Evolutionary conservation across 352 stramenopile species (phyloP), one percentile per base, ranked within the genome.

Genomic region (Phytophthora syringae): DNA sequence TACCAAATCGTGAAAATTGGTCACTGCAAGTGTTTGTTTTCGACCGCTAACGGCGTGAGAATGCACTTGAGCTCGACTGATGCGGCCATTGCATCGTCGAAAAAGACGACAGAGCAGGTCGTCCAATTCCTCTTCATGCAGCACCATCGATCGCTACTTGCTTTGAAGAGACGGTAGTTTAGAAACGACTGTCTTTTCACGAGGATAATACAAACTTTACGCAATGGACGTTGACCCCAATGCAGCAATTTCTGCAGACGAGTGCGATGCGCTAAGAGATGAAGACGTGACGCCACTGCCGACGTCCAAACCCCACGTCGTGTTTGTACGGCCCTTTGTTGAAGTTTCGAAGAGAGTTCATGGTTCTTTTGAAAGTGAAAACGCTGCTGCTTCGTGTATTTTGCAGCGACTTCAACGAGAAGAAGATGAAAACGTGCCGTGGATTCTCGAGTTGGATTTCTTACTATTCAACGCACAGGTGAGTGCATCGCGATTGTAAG

Each of bases 401-500:
- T 45, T 9, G 11, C 32, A 84, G 73, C 67, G 70, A 59, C 62
- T 84, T 32, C 67, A 70, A 47, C 67, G 72, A 52, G 69, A 67
- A 25, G 49, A 64, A 39, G 74, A 79, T 25, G 69, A 74, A 5
- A 45, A 49, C 24, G 62, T 60, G 25, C 59, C 62, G 34, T 88
- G 79, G 79, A 67, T 84, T 61, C 67, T 77, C 6, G 79, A 88
- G 63, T 44, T 84, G 22, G 72, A 75, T 4, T 79, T 79, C 34
- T 65, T 84, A 22, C 67, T 86, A 30, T 86, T 88, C 42, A 83
- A 86, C 27, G 74, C 76, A n/a, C 79, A 88, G 57, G 73, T 82
- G n/a, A n/a, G n/a, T n/a, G n/a, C n/a, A n/a, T n/a, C n/a, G n/a
- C n/a, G n/a, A n/a, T n/a, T n/a, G n/a, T n/a, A n/a, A n/a, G n/a